Evolutionary conservation across 192 early-diverging fungal species (phyloP), one percentile per base, ranked within the genome.

Genomic region (Entomortierella beljakovae): DNA sequence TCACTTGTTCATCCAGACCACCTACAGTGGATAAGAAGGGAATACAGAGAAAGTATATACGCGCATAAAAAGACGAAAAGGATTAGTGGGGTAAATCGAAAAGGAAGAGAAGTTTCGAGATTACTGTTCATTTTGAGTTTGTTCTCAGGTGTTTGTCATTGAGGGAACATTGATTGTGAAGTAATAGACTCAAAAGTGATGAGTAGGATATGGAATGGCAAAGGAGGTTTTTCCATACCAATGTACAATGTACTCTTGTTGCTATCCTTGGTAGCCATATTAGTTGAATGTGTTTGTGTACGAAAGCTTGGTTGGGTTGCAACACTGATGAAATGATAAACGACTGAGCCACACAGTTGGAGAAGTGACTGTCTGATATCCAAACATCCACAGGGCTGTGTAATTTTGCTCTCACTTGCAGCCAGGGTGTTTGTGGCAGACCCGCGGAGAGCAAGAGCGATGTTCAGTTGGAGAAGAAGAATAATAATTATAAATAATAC

Each of bases 1-100:
- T 92, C 18, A 97, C 94, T 62, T 93, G 83, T 42, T 90, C 81
- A 38, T 94, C 93, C 29, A 99, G 83, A 4, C 96, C 96, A 72
- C 93, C 92, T 89, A 82, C 33, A 6, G 4, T 22, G 60, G 13
- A 54, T n/a, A n/a, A n/a, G 28, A 40, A 18, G 35, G 16, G 22
- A 40, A 25, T 0, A n/a, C n/a, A n/a, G n/a, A 32, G 20, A 48
- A 49, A 34, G 50, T 18, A 25, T n/a, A n/a, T n/a, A n/a, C n/a
- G n/a, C n/a, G n/a, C n/a, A n/a, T n/a, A n/a, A n/a, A n/a, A n/a
- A n/a, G n/a, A n/a, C n/a, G n/a, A n/a, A n/a, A n/a, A n/a, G n/a
- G n/a, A n/a, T n/a, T n/a, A n/a, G n/a, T n/a, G n/a, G n/a, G n/a
- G n/a, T n/a, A n/a, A 32, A 5, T 57, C 23, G 2, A 57, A 34